Evolutionary conservation across 495 filamentous ascomycete species (phyloP).

Genomic region (Cetradonia linearis): DNA sequence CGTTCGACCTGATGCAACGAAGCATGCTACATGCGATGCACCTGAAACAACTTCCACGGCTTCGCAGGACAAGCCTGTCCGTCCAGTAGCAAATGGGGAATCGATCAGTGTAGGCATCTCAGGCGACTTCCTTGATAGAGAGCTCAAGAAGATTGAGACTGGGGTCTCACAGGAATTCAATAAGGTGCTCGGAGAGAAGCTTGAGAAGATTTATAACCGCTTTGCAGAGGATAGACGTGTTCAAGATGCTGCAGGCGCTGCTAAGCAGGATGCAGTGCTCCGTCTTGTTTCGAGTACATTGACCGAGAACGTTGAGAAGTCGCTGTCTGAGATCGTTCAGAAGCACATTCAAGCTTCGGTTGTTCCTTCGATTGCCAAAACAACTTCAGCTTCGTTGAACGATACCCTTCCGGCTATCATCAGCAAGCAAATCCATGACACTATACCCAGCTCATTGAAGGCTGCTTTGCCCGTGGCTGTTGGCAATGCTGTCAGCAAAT

Average conservation of each 20-base stretch:
- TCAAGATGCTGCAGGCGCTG: slow-evolving; percentile 52
- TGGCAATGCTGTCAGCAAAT: slow-evolving; percentile 32
- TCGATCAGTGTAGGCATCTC: slow-evolving; percentile 30
- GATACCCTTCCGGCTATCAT: slow-evolving; percentile 49
- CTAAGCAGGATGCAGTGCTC: slow-evolving; percentile 71
- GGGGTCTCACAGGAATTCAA: slow-evolving; percentile 46
- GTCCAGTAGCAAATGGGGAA: slow-evolving; percentile 20
- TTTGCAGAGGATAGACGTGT: slow-evolving; percentile 56
- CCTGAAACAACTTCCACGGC: slow-evolving; percentile 11
- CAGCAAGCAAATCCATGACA: slow-evolving; percentile 38
- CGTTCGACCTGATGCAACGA: background rate
- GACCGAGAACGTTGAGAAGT: slow-evolving; percentile 79
- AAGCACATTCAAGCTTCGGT: slow-evolving; percentile 56
- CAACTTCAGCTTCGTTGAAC: slow-evolving; percentile 44
- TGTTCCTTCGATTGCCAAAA: slow-evolving; percentile 45
- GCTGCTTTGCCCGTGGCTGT: slow-evolving; percentile 46
- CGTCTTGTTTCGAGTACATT: slow-evolving; percentile 80
- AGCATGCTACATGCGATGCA: slow-evolving; percentile 8
- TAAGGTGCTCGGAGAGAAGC: slow-evolving; percentile 45
- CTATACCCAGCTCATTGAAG: slow-evolving; percentile 45
- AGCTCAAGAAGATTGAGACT: slow-evolving; percentile 46
- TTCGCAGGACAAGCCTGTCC: slow-evolving; percentile 12
- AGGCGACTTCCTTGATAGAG: slow-evolving; percentile 36
- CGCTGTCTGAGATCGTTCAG: slow-evolving; percentile 58
- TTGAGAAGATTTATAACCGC: slow-evolving; percentile 49